Conservation (phyloP, 2,329 filamentous ascomycete species). For the Didymella lethalis region DNA sequence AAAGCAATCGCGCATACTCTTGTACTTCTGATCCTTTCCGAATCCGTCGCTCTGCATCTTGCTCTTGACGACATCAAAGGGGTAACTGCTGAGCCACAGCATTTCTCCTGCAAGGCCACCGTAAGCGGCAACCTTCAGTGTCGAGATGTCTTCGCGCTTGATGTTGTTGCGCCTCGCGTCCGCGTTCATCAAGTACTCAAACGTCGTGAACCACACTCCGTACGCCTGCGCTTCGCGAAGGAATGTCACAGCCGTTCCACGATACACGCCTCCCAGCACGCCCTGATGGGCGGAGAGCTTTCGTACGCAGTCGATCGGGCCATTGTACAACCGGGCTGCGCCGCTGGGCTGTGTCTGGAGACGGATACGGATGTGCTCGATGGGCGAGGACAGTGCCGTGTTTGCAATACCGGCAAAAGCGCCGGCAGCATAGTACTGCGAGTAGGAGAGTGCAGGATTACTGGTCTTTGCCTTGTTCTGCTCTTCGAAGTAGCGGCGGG, state of each 20-base stretch:
- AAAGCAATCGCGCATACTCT: slow-evolving; percentile 88
- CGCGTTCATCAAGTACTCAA: slow-evolving; percentile 94
- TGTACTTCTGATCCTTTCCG: slow-evolving; percentile 74
- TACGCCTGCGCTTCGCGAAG: slow-evolving; percentile 93
- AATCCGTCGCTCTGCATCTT: slow-evolving; percentile 99
- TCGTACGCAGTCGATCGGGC: slow-evolving; percentile 88
- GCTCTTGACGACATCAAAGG: slow-evolving; percentile 97
- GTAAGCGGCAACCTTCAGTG: slow-evolving; percentile 87
- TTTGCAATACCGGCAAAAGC: slow-evolving; percentile 94
- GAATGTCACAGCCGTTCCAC: slow-evolving; percentile 85
- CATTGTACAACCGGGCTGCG: slow-evolving; percentile 76
- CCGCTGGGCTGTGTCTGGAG: slow-evolving; percentile 97
- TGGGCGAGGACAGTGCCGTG: slow-evolving; percentile 84
- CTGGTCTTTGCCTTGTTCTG: slow-evolving; percentile 64
- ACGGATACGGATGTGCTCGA: slow-evolving; percentile 96
- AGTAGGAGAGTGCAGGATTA: slow-evolving; percentile 70
- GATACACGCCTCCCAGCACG: slow-evolving; percentile 78
- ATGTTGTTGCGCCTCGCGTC: slow-evolving; percentile 81
- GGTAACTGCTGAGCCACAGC: slow-evolving; percentile 92
- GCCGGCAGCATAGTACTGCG: slow-evolving; percentile 88
- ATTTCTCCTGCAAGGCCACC: slow-evolving; percentile 93
- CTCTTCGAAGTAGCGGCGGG: slow-evolving; percentile 83
- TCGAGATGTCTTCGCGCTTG: slow-evolving; percentile 78
- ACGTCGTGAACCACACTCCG: slow-evolving; percentile 92
- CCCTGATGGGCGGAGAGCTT: slow-evolving; percentile 77